Base-by-base conservation (phyloP, 2,329 filamentous ascomycete species). In the Botrytis pseudocinerea region DNA sequence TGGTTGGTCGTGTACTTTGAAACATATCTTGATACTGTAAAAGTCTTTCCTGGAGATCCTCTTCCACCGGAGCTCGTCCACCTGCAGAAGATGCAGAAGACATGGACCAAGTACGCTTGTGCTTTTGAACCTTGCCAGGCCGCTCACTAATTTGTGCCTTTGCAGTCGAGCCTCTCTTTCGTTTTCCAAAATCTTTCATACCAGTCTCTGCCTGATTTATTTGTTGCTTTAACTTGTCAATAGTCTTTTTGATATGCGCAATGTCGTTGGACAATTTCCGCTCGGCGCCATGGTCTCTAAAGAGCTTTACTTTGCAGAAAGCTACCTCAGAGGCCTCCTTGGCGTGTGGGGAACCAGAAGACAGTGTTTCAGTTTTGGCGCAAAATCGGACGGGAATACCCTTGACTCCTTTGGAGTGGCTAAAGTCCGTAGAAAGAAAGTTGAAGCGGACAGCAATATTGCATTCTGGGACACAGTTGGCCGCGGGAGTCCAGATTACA, bases 351-450 rank as follows among this genome's bases (percentile, higher is more conserved):
- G 86, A 85, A 40, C 87, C 86, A 25, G 85, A 83, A 0, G 87
- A 83, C 1, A 95, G 74, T 18, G 91, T 83, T 76, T 92, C 92
- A 0, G 96, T 98, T 83, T 98, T 98, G 22, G 95, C 91, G 82
- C 95, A 98, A 0, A 98, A 87, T 72, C 96, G 87, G 7, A 99
- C 95, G 0, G 96, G 95, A 76, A 98, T 98, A 51, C 96, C 96
- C 83, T 98, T 99, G 66, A 99, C 96, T 63, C 96, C 96, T 81
- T 99, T 99, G 16, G 96, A 98, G 80, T 98, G 96, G 82, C 95
- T 98, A 81, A 98, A 99, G 81, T 99, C 96, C 14, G 96, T 99
- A 0, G 96, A 99, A 0, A 99, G 86, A 80, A 99, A 99, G 83
- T 99, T 99, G 86, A 98, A 99, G 63, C 96, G 93, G 20, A 98